Percentiles rank a stretch among this genome's conserved stretches.
phyloP scores from a whole-genome alignment of 2,329 filamentous ascomycete genomes.

The Penicillium hesseltinei region DNA sequence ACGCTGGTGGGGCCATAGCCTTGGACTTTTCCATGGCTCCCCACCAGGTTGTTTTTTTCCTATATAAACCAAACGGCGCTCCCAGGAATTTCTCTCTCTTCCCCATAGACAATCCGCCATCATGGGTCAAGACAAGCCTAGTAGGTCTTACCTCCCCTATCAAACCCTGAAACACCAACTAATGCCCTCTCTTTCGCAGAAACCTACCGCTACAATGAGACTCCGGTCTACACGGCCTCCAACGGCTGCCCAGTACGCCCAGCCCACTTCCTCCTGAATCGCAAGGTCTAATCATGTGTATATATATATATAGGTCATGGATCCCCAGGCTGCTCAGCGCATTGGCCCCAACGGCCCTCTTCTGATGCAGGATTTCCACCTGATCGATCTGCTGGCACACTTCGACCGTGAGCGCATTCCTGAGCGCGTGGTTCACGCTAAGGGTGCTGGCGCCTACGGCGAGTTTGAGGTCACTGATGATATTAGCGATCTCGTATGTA shows the following conservation, averaged over 20 bases:
- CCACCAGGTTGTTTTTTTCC: background rate
- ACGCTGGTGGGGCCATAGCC: background rate
- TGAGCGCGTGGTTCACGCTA: conserved; percentile 45
- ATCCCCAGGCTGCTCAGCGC: conserved; percentile 54
- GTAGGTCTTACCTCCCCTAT: conserved; percentile 16
- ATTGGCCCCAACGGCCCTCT: conserved; percentile 58
- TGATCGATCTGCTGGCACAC: conserved; percentile 59
- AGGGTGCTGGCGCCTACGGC: conserved; percentile 44
- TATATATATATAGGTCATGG: conserved; percentile 42
- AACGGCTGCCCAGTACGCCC: conserved; percentile 53
- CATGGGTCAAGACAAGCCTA: conserved; percentile 40
- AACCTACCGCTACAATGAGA: conserved; percentile 55
- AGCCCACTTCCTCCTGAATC: background rate
- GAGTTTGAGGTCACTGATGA: conserved; percentile 50
- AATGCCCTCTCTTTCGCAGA: conserved; percentile 21
- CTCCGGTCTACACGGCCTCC: conserved; percentile 59
- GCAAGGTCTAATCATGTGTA: conserved; percentile 5
- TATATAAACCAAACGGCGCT: background rate
- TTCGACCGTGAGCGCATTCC: conserved; percentile 44
- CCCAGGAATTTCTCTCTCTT: background rate
- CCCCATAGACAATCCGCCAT: conserved; percentile 14
- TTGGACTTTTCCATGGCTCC: background rate
- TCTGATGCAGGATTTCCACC: conserved; percentile 63
- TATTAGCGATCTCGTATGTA: conserved; percentile 47
- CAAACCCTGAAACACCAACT: background rate